Conservation (phyloP, 805 yeast genomes). For the Teunomyces aglyptinius region DNA sequence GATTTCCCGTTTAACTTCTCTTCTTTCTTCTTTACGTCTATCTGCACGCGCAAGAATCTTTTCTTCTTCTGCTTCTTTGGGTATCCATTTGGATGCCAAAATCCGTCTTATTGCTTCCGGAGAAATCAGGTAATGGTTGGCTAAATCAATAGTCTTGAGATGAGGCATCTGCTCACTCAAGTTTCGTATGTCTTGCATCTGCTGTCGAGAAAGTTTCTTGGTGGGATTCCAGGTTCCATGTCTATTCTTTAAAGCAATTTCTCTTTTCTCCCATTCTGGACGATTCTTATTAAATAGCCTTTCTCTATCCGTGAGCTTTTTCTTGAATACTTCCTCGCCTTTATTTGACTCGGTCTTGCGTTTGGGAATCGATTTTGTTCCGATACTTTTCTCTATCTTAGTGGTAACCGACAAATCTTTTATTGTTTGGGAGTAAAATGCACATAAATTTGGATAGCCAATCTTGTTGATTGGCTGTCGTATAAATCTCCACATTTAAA, state of each 20-base stretch:
- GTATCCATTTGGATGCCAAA: conserved; percentile 73
- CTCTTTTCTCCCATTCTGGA: conserved; percentile 67
- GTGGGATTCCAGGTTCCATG: conserved; percentile 69
- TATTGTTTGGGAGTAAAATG: neutral
- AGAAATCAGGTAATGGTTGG: conserved; percentile 63
- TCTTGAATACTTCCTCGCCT: neutral
- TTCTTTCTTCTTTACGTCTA: conserved; percentile 16
- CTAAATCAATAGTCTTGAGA: conserved; percentile 57
- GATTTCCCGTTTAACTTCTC: conserved; percentile 10
- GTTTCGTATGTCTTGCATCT: conserved; percentile 62
- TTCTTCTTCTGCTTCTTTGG: conserved; percentile 53
- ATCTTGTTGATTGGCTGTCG: neutral
- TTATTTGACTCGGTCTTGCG: neutral
- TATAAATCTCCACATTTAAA: neutral
- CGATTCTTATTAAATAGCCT: conserved; percentile 32
- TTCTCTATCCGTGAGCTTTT: conserved; percentile 28
- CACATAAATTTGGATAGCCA: neutral
- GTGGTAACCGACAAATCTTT: neutral
- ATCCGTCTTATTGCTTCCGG: conserved; percentile 84
- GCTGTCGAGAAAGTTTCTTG: conserved; percentile 62
- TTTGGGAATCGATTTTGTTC: neutral
- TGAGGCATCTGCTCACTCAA: conserved; percentile 59
- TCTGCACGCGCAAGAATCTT: conserved; percentile 50
- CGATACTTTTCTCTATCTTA: neutral
- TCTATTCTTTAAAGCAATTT: conserved; percentile 59